A percentile compares a stretch with the other conserved stretches of the same genome.
These are phyloP conservation scores for Salvia rosmarinus DNA, from an alignment of 257 asterid genomes.

Conservation along the genomic window DNA sequence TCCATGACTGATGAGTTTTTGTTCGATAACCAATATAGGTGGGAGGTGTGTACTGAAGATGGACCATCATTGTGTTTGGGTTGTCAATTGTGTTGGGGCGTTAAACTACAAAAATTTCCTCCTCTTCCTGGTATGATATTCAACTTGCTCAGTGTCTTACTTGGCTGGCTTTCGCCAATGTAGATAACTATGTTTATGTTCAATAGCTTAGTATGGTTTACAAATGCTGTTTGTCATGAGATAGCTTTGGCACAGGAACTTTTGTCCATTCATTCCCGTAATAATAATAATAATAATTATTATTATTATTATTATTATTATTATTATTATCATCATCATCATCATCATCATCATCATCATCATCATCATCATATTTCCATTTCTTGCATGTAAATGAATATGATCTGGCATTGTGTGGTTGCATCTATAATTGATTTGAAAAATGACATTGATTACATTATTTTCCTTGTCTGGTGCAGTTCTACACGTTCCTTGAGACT, in stretches of 20 bases:
- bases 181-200: conserved; percentile 2
- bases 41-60: conserved; percentile 95
- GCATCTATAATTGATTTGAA: conserved; percentile 13
- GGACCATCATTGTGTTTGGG: conserved; percentile 99
- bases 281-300: too few species aligned
- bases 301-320: conserved; percentile 11
- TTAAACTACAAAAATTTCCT: conserved; percentile 94
- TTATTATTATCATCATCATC: conserved; percentile 1
- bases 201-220: not conserved
- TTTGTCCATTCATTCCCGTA: too few species aligned
- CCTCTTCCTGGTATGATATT: conserved; percentile 83
- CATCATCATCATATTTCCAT: conserved; percentile 6
- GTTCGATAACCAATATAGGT: conserved; percentile 56
- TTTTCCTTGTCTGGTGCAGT: conserved; percentile 59
- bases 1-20: conserved; percentile 25
- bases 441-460: conserved; percentile 14
- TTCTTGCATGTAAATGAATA: not conserved
- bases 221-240: not conserved
- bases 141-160: conserved; percentile 15
- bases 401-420: not conserved
- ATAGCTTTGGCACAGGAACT: not conserved
- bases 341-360: too few species aligned
- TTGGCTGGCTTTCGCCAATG: not conserved
- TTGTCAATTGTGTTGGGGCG: conserved; percentile 98
- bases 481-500: conserved; percentile 94